These are phyloP conservation scores for Aspergillus novofumigatus DNA, from an alignment of 2,329 filamentous ascomycete genomes.

Conservation along the genomic window DNA sequence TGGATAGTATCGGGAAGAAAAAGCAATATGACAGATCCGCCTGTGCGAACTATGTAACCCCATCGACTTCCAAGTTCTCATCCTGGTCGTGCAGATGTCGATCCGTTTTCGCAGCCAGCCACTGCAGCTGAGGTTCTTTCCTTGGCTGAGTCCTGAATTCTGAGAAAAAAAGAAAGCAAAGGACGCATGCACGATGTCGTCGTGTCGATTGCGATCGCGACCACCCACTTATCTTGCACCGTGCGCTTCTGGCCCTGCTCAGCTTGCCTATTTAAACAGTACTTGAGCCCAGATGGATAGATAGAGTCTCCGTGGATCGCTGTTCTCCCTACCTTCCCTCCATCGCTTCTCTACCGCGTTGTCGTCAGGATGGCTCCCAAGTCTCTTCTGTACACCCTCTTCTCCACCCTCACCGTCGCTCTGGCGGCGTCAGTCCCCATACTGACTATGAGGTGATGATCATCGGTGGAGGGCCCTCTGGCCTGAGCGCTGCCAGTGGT, in stretches of 20 bases:
- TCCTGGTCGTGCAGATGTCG: neutral
- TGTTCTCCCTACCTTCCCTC: neutral
- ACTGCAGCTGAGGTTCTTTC: neutral
- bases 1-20: neutral
- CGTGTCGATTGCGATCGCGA: neutral
- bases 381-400: constrained; percentile 19
- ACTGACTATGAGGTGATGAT: constrained; percentile 53
- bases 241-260: neutral
- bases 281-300: neutral
- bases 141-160: neutral
- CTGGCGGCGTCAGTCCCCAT: constrained; percentile 20
- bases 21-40: neutral
- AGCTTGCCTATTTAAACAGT: neutral
- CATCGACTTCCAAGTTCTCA: neutral
- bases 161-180: too few relatives aligned
- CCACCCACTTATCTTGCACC: neutral
- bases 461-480: constrained; percentile 56
- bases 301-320: neutral
- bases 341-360: neutral
- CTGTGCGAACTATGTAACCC: neutral
- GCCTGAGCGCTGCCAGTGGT: constrained; percentile 52
- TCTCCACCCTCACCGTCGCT: constrained; percentile 19
- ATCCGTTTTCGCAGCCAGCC: neutral
- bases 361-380: constrained; percentile 16
- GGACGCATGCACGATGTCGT: neutral